Base-by-base conservation (phyloP, 2,329 filamentous ascomycete genomes). In the Fusarium sp. region DNA sequence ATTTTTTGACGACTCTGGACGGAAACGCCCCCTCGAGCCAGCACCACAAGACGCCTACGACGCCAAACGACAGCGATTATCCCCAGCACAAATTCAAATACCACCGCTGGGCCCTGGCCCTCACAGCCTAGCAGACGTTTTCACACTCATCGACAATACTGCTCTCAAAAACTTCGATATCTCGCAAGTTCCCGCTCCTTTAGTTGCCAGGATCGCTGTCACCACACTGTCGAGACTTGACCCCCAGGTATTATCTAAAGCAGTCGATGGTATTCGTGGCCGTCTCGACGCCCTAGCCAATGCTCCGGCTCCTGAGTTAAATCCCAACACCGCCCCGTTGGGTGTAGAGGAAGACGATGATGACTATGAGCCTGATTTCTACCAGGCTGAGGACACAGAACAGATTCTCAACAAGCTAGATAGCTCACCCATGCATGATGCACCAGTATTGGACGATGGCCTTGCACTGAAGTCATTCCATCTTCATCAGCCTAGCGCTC, bases 291-390 rank as follows among this genome's bases (percentile, higher is more conserved):
- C 83, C 15, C 81, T 89, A 40, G 83, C 85, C 35, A 84, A 81
- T 37, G 82, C 84, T 9, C 85, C 84, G n/a, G 77, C 82, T n/a
- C 81, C 84, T 2, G 83, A 82, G 11, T 71, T 89, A 33, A 89
- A 90, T 69, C 85, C 89, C 12, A 88, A 90, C 60, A 91, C 89
- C 5, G 86, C 88, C 19, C 88, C 88, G 2, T 81, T 92, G 5
- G 90, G 88, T 32, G 91, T 93, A 7, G 91, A 93, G 11, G 95
- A 97, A 46, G 95, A 97, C 25, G 94, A 97, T 49, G 84, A 86
- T 66, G 94, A 97, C 76, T 98, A 98, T 79, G 96, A 98, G 78
- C 95, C 96, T 0, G 93, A 97, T 78, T 95, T 94, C 75, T 90
- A 92, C 67, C 88, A 92, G 13, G 90, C 91, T 40, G 94, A 97